Percentiles rank a stretch among this genome's conserved stretches.
Conservation (phyloP, 2,329 filamentous ascomycete species). For the Epichloe glyceriae region DNA sequence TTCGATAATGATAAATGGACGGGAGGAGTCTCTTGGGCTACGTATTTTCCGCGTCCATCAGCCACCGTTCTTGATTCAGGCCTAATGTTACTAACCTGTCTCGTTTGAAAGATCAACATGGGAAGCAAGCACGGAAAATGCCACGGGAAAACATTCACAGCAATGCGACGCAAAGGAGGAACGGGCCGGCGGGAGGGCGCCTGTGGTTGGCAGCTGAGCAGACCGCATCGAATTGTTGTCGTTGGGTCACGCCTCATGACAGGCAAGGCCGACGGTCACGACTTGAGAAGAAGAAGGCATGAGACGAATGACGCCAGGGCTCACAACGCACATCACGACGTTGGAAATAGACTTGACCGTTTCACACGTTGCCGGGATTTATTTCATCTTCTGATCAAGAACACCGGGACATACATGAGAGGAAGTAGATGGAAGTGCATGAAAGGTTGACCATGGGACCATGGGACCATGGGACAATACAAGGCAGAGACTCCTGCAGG, state of each 20-base stretch:
- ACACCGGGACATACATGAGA: no score
- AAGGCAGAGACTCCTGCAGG: not conserved
- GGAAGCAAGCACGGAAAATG: no score
- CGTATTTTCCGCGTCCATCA: not conserved
- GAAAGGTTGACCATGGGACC: no score
- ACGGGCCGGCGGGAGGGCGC: not conserved
- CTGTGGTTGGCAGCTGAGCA: not conserved
- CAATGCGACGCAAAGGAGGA: not conserved
- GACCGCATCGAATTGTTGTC: not conserved
- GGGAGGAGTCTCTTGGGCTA: not conserved
- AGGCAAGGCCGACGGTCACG: not conserved
- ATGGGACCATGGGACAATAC: no score
- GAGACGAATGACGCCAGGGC: conserved; percentile 5
- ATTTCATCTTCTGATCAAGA: no score
- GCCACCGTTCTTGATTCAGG: not conserved
- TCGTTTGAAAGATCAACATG: no score
- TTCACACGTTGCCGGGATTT: no score
- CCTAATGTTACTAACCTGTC: no score
- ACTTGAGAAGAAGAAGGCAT: not conserved
- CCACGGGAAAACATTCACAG: no score
- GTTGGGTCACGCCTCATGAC: not conserved
- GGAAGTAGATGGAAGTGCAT: no score
- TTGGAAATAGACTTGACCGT: not conserved
- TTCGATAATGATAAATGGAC: conserved; percentile 11
- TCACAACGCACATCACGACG: not conserved